Evolutionary conservation across 2,329 filamentous ascomycete genomes (phyloP), one percentile per base, ranked within the genome.

Genomic region (Botryotinia narcissicola): DNA sequence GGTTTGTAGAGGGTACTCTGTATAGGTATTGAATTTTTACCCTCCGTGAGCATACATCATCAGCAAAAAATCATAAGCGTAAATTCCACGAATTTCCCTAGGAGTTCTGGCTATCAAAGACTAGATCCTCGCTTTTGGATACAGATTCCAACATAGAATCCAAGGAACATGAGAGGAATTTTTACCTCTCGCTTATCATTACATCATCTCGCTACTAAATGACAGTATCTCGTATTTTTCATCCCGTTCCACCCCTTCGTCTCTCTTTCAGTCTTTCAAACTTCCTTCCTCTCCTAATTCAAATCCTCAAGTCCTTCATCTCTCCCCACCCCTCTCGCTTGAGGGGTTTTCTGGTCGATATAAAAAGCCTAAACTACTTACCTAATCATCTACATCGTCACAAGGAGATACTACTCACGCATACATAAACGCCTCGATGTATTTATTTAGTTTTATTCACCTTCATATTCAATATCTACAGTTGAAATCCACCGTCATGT

Each of bases 161-260:
- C 37, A 37, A 37, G 37, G 8, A 9, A 1, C 37, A 37, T 37
- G 37, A 37, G 37, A 37, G 8, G 10, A 9, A 37, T 37, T 37
- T 37, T 8, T 37, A 37, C 37, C 37, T 37, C 37, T 37, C 48
- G 25, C 48, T n/a, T 54, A 54, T 54, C 10, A 54, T 54, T n/a
- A 14, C 10, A 54, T 54, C 25, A 54, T 7, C 6, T 54, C 48
- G 25, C 25, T 54, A 6, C 25, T n/a, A 4, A n/a, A 54, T n/a
- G 6, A 3, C n/a, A n/a, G 10, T n/a, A 54, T 8, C 25, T 12
- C 7, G 4, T 14, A 14, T 6, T 12, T 51, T 51, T 51, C 48
- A 3, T n/a, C 25, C 7, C 5, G 3, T 5, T 10, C 5, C 12
- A 51, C 25, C 48, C 14, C 25, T n/a, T 6, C 10, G 0, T n/a